Conservation (phyloP, 2,329 filamentous ascomycete genomes). For the Claviceps quebecensis region DNA sequence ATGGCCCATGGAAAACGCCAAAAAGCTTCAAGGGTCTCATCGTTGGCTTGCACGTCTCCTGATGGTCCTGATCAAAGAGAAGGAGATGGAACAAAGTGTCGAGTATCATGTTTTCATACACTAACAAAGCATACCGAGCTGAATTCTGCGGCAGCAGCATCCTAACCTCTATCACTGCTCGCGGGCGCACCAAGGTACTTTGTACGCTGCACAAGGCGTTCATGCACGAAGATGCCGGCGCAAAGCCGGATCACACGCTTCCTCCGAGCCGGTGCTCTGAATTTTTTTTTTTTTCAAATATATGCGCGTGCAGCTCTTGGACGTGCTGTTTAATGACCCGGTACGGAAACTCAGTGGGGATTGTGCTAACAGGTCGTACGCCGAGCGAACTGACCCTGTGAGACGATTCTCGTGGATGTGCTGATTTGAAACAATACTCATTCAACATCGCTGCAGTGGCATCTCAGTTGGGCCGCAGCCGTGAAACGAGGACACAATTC, state of each 20-base stretch:
- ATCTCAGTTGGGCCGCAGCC: not conserved
- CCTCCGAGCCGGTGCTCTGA: not conserved
- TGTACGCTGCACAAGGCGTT: not conserved
- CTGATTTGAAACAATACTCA: not conserved
- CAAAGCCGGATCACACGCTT: not conserved
- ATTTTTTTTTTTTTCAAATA: not conserved
- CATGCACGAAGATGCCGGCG: not conserved
- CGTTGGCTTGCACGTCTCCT: conserved; percentile 1
- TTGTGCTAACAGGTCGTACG: not conserved
- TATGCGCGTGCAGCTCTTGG: not conserved
- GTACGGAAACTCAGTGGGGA: not conserved
- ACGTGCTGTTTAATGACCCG: not conserved
- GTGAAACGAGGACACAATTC: not conserved
- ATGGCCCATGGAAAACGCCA: not conserved
- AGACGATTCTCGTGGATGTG: not conserved
- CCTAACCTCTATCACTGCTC: not conserved
- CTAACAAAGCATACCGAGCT: not conserved
- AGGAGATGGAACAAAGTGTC: not conserved
- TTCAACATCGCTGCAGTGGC: not conserved
- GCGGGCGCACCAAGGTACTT: not conserved
- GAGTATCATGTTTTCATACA: not conserved
- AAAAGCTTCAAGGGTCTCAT: conserved; percentile 1
- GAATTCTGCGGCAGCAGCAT: not conserved
- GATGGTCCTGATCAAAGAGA: conserved; percentile 1
- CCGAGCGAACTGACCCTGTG: not conserved